Conservation (phyloP, 179 eudicot genomes). For the Actinidia polygama region DNA sequence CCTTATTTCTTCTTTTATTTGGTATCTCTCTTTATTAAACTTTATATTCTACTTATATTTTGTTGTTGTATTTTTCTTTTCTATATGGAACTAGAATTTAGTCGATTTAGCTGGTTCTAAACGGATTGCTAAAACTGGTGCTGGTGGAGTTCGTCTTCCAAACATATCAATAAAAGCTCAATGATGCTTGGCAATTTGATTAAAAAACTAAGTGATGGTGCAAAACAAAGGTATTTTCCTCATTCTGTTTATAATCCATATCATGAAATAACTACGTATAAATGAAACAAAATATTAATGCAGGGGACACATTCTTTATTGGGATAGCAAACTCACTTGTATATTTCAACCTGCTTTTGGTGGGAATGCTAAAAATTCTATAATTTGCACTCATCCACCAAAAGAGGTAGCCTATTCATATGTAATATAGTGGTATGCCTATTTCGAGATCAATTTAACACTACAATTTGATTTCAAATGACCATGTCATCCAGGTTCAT, state of each 20-base stretch:
- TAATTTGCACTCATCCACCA: constrained; percentile 95
- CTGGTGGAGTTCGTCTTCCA: constrained; percentile 90
- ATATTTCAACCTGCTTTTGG: constrained; percentile 98
- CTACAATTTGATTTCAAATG: background rate
- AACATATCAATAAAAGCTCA: constrained; percentile 89
- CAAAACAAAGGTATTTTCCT: constrained; percentile 72
- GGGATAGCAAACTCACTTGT: constrained; percentile 96
- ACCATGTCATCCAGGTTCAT: constrained; percentile 54
- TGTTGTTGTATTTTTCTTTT: background rate
- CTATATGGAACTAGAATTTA: constrained; percentile 56
- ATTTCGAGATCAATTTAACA: background rate
- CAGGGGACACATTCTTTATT: constrained; percentile 97
- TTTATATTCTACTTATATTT: background rate
- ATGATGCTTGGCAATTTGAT: constrained; percentile 96
- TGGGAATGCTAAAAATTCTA: constrained; percentile 98
- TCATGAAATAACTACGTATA: background rate
- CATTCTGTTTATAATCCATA: background rate
- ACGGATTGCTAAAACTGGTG: constrained; percentile 95
- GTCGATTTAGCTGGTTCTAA: constrained; percentile 98
- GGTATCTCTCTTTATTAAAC: background rate
- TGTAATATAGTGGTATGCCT: background rate
- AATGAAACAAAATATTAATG: constrained; percentile 24
- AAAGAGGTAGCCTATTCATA: constrained; percentile 67
- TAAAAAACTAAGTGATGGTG: constrained; percentile 90
- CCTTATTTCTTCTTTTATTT: background rate